Percentiles rank a stretch among this genome's conserved stretches.
These are phyloP conservation scores for Gymnopus androsaceus DNA, from an alignment of 1,284 basidiomycete species.

Conservation along the genomic window DNA sequence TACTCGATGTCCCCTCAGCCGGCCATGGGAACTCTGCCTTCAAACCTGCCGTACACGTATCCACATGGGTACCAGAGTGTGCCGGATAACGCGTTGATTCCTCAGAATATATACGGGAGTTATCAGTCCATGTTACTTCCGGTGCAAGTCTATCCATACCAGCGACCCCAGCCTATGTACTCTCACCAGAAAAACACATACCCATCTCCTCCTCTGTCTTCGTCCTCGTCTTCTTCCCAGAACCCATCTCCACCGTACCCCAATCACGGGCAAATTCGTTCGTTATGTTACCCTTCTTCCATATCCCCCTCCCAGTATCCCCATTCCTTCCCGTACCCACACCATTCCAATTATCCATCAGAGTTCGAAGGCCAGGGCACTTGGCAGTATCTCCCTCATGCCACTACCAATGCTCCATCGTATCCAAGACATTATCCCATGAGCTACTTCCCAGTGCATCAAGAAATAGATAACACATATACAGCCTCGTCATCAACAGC, in stretches of 20 bases:
- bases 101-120: conserved; percentile 35
- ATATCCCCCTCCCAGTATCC: conserved; percentile 36
- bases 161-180: conserved; percentile 31
- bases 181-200: conserved; percentile 35
- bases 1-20: conserved; percentile 47
- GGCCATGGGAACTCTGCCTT: conserved; percentile 38
- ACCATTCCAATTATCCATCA: conserved; percentile 33
- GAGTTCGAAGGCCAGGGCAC: conserved; percentile 43
- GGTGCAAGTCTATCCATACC: conserved; percentile 33
- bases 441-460: conserved; percentile 30
- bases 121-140: conserved; percentile 36
- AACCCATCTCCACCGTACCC: conserved; percentile 33
- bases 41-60: conserved; percentile 40
- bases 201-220: conserved; percentile 21
- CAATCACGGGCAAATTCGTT: conserved; percentile 37
- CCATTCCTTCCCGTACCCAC: too few relatives aligned
- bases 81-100: conserved; percentile 32
- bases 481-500: conserved; percentile 18
- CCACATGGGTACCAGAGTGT: conserved; percentile 34
- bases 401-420: conserved; percentile 26
- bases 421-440: conserved; percentile 43
- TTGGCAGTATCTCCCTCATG: conserved; percentile 57
- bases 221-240: conserved; percentile 15
- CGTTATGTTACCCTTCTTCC: conserved; percentile 42
- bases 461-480: conserved; percentile 20